These are phyloP conservation scores for Alternaria brassicicola DNA, from an alignment of 2,329 filamentous ascomycete genomes.

Conservation along the genomic window DNA sequence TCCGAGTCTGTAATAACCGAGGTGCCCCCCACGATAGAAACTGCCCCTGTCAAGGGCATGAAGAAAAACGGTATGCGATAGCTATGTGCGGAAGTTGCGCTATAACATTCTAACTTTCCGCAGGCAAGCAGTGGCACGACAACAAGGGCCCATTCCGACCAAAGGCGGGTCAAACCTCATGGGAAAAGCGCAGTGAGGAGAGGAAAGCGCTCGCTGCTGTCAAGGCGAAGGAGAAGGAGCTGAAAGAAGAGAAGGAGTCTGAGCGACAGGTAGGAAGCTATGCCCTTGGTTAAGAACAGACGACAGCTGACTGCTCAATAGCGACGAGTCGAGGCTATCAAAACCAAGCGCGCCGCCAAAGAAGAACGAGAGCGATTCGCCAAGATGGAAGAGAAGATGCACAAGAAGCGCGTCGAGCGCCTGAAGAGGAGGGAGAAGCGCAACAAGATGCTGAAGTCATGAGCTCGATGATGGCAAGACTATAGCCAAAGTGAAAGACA, in stretches of 20 bases:
- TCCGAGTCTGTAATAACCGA: constrained; percentile 43
- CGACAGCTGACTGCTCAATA: constrained; percentile 48
- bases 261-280: constrained; percentile 74
- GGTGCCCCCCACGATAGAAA: constrained; percentile 51
- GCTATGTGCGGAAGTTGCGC: not conserved
- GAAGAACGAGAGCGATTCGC: constrained; percentile 92
- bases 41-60: constrained; percentile 62
- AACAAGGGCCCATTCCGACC: constrained; percentile 86
- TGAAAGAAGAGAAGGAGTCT: constrained; percentile 93
- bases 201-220: constrained; percentile 73
- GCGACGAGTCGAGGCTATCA: constrained; percentile 78
- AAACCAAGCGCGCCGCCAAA: constrained; percentile 84
- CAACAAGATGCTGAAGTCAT: constrained; percentile 73
- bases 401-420: constrained; percentile 90
- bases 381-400: constrained; percentile 97
- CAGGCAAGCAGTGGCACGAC: constrained; percentile 95
- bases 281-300: not conserved
- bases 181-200: constrained; percentile 74
- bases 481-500: not conserved
- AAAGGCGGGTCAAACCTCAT: constrained; percentile 76
- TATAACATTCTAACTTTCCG: constrained; percentile 21
- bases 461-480: constrained; percentile 16
- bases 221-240: constrained; percentile 92
- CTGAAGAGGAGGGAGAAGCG: constrained; percentile 96
- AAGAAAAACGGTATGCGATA: constrained; percentile 75